A percentile compares a stretch with the other conserved stretches of the same genome.
Evolutionary conservation across 148 eudicot genomes (phyloP).

Genomic region (Cornus florida): DNA sequence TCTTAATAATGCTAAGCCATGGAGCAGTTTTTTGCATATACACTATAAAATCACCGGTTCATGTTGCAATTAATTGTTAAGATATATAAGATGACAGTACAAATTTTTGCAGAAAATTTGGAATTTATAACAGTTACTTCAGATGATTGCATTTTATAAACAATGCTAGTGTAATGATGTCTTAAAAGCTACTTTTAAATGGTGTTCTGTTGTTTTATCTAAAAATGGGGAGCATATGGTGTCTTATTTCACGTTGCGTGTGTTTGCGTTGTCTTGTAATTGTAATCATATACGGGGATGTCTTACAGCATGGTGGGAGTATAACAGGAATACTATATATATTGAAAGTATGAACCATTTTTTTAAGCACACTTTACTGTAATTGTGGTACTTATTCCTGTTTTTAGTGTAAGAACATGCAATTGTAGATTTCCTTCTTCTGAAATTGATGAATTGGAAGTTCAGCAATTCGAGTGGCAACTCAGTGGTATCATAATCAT

Average conservation of each 20-base stretch:
- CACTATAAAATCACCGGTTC: too few species aligned
- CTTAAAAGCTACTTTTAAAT: not conserved
- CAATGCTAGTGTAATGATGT: too few species aligned
- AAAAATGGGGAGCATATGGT: not conserved
- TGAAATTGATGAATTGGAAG: slow-evolving; percentile 21
- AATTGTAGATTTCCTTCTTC: slow-evolving; percentile 1
- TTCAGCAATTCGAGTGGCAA: slow-evolving; percentile 94
- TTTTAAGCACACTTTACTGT: not conserved
- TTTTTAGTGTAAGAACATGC: not conserved
- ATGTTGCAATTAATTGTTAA: not conserved
- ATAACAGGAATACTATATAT: too few species aligned
- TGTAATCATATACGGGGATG: too few species aligned
- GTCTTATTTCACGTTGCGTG: not conserved
- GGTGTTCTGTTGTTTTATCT: not conserved
- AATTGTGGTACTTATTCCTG: not conserved
- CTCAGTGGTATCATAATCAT: slow-evolving; percentile 94
- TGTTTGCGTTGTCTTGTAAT: too few species aligned
- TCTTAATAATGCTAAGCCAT: not conserved
- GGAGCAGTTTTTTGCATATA: too few species aligned
- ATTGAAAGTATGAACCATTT: too few species aligned
- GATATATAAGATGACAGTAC: too few species aligned
- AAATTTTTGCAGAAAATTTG: too few species aligned
- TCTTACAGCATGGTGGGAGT: too few species aligned
- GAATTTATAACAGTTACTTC: too few species aligned
- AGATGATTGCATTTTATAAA: too few species aligned